A percentile compares a stretch with the other conserved stretches of the same genome.
These are phyloP conservation scores for Amanita exitialis DNA, from an alignment of 768 basidiomycete species.

Conservation along the genomic window DNA sequence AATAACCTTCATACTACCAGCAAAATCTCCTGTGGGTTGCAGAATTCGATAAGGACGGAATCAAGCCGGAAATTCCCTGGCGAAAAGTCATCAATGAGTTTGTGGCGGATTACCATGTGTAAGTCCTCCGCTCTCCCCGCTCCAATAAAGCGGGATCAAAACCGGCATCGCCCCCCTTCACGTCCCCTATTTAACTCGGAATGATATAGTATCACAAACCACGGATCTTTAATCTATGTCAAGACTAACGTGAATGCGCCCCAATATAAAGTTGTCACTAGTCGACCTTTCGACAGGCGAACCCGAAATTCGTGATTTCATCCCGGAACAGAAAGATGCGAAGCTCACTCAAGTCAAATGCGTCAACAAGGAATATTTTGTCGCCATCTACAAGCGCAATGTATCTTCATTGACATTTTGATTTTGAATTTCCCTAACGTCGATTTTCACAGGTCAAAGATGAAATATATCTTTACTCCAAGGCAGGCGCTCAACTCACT, in stretches of 20 bases:
- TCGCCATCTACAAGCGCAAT: not conserved
- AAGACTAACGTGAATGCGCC: not conserved
- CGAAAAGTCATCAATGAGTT: not conserved
- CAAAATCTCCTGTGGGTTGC: not conserved
- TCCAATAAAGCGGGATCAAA: too few species aligned
- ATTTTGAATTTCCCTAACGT: not conserved
- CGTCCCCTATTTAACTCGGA: not conserved
- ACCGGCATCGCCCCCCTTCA: not conserved
- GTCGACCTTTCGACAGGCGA: not conserved
- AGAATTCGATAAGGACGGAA: not conserved
- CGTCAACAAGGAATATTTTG: slow-evolving; percentile 3
- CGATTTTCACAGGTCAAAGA: not conserved
- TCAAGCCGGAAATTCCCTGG: not conserved
- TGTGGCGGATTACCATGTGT: not conserved
- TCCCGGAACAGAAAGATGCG: not conserved
- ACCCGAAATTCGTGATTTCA: not conserved
- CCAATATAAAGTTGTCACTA: not conserved
- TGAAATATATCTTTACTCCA: slow-evolving; percentile 3
- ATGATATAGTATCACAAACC: not conserved
- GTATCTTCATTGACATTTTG: not conserved
- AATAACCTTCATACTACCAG: not conserved
- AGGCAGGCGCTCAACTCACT: not conserved
- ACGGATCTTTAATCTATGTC: not conserved
- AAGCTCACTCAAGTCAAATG: not conserved
- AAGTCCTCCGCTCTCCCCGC: not conserved